Evolutionary conservation across 371 early-diverging fungal genomes (phyloP).

Genomic region (Mucor piriformis): DNA sequence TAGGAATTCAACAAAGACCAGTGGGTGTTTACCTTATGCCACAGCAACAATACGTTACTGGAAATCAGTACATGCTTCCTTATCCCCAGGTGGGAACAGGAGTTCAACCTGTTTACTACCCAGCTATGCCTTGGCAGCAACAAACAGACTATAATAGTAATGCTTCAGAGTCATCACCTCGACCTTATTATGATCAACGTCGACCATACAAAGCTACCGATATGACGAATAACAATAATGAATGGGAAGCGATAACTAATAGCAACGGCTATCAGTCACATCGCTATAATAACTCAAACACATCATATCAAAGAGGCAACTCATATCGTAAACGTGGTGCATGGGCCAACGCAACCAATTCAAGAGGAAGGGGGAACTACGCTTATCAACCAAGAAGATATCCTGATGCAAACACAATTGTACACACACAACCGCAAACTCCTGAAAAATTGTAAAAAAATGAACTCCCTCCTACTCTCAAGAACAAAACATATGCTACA

Average conservation of each 20-base stretch:
- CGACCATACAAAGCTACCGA: background rate
- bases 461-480: background rate
- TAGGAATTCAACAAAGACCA: constrained; percentile 4
- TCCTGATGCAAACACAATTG: background rate
- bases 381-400: background rate
- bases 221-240: background rate
- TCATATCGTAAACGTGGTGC: background rate
- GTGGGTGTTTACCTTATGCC: constrained; percentile 22
- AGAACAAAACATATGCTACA: background rate
- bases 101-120: constrained; percentile 14
- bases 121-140: constrained; percentile 18
- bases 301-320: background rate
- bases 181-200: constrained; percentile 6
- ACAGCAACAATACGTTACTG: constrained; percentile 11
- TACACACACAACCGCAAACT: background rate
- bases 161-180: background rate
- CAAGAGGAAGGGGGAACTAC: constrained; percentile 1
- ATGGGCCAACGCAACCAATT: background rate
- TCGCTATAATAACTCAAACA: background rate
- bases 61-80: constrained; percentile 22
- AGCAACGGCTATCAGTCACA: background rate
- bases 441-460: background rate
- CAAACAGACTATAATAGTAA: constrained; percentile 2
- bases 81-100: constrained; percentile 25
- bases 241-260: background rate